Percentiles rank a stretch among this genome's conserved stretches.
phyloP scores from a whole-genome alignment of 352 stramenopile species.

The Pythium folliculosum region DNA sequence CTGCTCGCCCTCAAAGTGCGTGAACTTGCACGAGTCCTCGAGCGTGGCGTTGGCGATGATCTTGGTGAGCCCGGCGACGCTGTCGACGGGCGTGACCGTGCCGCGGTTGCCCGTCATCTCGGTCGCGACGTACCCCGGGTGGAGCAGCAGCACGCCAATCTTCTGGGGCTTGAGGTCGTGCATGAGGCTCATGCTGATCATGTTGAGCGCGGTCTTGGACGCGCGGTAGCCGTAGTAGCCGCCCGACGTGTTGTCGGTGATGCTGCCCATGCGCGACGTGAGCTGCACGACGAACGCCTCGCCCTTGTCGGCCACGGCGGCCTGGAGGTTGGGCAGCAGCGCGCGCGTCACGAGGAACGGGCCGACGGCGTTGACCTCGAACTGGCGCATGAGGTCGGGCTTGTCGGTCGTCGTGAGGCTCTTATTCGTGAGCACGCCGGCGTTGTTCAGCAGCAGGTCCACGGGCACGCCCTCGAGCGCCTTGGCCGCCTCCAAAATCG shows the following conservation, averaged over 20 bases:
- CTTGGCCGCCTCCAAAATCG: constrained; percentile 37
- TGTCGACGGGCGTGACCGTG: constrained; percentile 43
- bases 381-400: constrained; percentile 52
- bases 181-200: constrained; percentile 45
- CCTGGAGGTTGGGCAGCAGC: constrained; percentile 45
- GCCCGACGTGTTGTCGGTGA: constrained; percentile 42
- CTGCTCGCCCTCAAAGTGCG: constrained; percentile 50
- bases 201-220: constrained; percentile 74
- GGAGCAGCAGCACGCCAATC: constrained; percentile 42
- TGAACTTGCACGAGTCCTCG: constrained; percentile 54
- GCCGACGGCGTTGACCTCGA: constrained; percentile 66
- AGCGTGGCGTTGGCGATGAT: constrained; percentile 57
- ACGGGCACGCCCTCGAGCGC: constrained; percentile 45
- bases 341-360: constrained; percentile 59
- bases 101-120: constrained; percentile 56
- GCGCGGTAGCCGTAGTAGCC: constrained; percentile 64
- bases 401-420: constrained; percentile 38
- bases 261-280: constrained; percentile 49
- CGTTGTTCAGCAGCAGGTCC: constrained; percentile 69
- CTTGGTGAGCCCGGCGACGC: constrained; percentile 47
- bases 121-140: constrained; percentile 60
- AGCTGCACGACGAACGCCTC: constrained; percentile 42
- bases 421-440: constrained; percentile 40
- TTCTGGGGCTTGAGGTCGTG: constrained; percentile 46
- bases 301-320: constrained; percentile 20